Conservation (phyloP, 2,329 filamentous ascomycete genomes). For the Alternaria brassicicola region DNA sequence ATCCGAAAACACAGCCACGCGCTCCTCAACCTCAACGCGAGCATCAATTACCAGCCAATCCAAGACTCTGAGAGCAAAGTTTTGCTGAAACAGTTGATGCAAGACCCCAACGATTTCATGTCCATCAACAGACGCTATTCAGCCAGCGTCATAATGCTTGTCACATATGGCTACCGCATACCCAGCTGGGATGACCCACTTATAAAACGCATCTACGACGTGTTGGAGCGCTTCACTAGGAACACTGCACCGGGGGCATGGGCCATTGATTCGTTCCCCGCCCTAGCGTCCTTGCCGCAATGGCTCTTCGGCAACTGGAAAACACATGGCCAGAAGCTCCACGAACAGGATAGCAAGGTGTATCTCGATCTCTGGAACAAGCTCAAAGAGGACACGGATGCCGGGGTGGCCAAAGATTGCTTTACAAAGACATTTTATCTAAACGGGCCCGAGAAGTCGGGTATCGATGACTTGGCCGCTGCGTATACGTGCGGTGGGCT, state of each 20-base stretch:
- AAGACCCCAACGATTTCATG: conserved; percentile 41
- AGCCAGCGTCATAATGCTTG: conserved; percentile 42
- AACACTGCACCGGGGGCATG: conserved; percentile 40
- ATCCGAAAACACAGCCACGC: conserved; percentile 45
- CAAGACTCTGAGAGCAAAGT: conserved; percentile 57
- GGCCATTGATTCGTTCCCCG: conserved; percentile 40
- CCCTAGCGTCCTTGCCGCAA: conserved; percentile 38
- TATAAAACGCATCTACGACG: conserved; percentile 41
- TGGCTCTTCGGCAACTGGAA: conserved; percentile 42
- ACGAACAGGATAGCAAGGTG: conserved; percentile 39
- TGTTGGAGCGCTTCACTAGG: conserved; percentile 41
- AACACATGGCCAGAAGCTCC: conserved; percentile 30
- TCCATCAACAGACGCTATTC: conserved; percentile 42
- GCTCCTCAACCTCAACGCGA: conserved; percentile 39
- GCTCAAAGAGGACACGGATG: conserved; percentile 39
- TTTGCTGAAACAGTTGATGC: conserved; percentile 52
- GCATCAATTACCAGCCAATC: conserved; percentile 48
- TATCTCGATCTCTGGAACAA: conserved; percentile 44
- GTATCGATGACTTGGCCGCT: conserved; percentile 44
- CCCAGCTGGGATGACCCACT: conserved; percentile 41
- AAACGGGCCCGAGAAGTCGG: conserved; percentile 37
- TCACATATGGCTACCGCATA: conserved; percentile 46
- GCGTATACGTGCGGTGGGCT: conserved; percentile 45
- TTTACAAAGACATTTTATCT: conserved; percentile 47
- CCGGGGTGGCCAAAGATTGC: conserved; percentile 37